Evolutionary conservation across 805 yeast genomes (phyloP).

Genomic region (Cyberlindnera bimundalis): DNA sequence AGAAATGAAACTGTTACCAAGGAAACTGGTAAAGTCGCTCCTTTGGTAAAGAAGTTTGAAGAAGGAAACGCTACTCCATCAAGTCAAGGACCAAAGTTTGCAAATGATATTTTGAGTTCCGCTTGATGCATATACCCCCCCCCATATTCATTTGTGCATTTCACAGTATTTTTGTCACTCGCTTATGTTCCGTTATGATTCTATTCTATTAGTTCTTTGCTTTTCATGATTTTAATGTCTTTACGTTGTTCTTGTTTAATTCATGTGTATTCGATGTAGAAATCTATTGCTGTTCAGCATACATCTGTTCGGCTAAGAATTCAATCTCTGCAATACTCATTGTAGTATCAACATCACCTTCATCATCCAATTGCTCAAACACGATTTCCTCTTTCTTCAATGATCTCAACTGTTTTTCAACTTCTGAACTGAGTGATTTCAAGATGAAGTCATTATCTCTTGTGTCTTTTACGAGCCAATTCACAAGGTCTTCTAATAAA

Average conservation of each 20-base stretch:
- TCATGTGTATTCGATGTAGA: no score
- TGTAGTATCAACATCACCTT: slow-evolving; percentile 37
- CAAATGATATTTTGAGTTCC: slow-evolving; percentile 24
- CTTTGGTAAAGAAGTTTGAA: slow-evolving; percentile 12
- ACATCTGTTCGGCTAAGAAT: slow-evolving; percentile 50
- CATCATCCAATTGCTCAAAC: slow-evolving; percentile 49
- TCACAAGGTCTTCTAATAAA: slow-evolving; percentile 69
- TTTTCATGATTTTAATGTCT: neutral
- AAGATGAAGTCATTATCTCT: slow-evolving; percentile 56
- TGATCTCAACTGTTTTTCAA: slow-evolving; percentile 39
- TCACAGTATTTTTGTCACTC: no score
- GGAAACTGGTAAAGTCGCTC: slow-evolving; percentile 3
- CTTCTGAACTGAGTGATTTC: slow-evolving; percentile 63
- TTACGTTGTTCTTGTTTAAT: neutral
- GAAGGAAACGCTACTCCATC: slow-evolving; percentile 11
- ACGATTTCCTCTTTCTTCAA: slow-evolving; percentile 46
- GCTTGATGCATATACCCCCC: slow-evolving; percentile 12
- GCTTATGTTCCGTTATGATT: slow-evolving; percentile 1
- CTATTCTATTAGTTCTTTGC: neutral
- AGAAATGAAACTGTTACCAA: neutral
- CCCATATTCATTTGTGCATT: no score
- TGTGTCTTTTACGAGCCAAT: slow-evolving; percentile 63
- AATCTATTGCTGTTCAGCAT: slow-evolving; percentile 12
- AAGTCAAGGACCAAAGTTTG: slow-evolving; percentile 23
- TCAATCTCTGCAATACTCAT: slow-evolving; percentile 56